Base-by-base conservation (phyloP, 2,329 filamentous ascomycete species). In the Didymella pinodella region DNA sequence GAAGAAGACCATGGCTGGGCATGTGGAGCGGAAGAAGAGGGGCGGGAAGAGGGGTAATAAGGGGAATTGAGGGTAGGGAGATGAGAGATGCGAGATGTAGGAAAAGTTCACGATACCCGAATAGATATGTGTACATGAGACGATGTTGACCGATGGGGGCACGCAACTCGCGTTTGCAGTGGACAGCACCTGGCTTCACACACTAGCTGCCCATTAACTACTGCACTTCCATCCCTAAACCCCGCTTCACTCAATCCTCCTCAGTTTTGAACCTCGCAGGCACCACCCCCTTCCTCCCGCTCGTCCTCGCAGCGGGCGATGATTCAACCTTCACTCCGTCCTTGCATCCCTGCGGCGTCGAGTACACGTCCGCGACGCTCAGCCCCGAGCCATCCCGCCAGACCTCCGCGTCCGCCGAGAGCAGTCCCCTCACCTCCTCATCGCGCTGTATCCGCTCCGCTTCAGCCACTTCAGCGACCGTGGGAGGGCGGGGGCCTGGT, bases 31-130 rank as follows among this genome's bases (percentile, higher is more conserved):
- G 75, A 88, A 88, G 75, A 96, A 96, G 82, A 88, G 88, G 61
- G 94, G 93, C 52, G 94, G 94, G 7, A 88, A 89, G 77, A 86
- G 92, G 73, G 88, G 89, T 54, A 97, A 97, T 76, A 80, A 60
- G 60, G 70, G 70, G 3, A 58, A 70, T 48, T 68, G 48, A 43
- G 11, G 8, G 18, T 18, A 18, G 18, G 18, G 18, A 18, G 18
- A 18, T 18, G 18, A 18, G 5, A 32, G 31, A 12, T 32, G 31
- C 11, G 31, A 31, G 41, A 32, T 20, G n/a, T 6, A 38, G 34
- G n/a, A n/a, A 36, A 36, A 51, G 44, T 34, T 54, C 18, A 54
- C 25, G 56, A 59, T 59, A 59, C 56, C 56, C 56, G 45, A 50
- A 59, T 58, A 48, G 43, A 52, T 28, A 25, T 29, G 32, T 47